Evolutionary conservation across 2,329 filamentous ascomycete genomes (phyloP), one percentile per base, ranked within the genome.

Genomic region (Penicillium expansum): DNA sequence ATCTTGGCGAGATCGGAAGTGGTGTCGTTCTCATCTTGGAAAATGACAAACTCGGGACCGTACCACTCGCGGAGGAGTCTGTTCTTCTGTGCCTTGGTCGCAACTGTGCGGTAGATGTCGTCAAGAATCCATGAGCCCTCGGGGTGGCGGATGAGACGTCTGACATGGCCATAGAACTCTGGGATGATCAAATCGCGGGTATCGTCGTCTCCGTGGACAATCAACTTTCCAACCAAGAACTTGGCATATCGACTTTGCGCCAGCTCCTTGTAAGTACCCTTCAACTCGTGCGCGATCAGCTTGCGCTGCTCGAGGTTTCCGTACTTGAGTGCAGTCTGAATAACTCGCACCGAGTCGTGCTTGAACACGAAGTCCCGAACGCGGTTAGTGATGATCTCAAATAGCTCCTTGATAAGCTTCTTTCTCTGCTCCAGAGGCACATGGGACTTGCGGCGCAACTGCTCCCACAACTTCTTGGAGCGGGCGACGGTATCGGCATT

Each of bases 71-170:
- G 84, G 57, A 99, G 81, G 58, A 99, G 82, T 47, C 85, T 84
- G 33, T 89, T 88, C 77, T 93, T 96, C 72, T 99, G 94, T 66
- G 90, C 83, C 69, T 87, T 86, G 22, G 89, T 94, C 10, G 93
- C 92, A 56, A 93, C 87, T 47, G 88, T 89, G 59, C 94, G 86
- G 79, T 97, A 99, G 64, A 97, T 89, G 74, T 99, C 94, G 74
- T 99, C 95, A 41, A 99, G 80, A 66, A 99, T 97, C 92, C 94
- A 99, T 39, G 91, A 92, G 32, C 91, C 94, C 76, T 99, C 95
- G 1, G 93, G 86, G 76, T 99, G 94, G 74, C 96, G 94, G 74
- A 97, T 97, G 70, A 97, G 80, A 69, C 92, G 90, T 71, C 91
- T 89, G 61, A 97, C 90, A 73, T 93, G 87, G 57, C 94, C 92